phyloP scores from a whole-genome alignment of 352 stramenopile genomes.

The Pythium dissotocum region DNA sequence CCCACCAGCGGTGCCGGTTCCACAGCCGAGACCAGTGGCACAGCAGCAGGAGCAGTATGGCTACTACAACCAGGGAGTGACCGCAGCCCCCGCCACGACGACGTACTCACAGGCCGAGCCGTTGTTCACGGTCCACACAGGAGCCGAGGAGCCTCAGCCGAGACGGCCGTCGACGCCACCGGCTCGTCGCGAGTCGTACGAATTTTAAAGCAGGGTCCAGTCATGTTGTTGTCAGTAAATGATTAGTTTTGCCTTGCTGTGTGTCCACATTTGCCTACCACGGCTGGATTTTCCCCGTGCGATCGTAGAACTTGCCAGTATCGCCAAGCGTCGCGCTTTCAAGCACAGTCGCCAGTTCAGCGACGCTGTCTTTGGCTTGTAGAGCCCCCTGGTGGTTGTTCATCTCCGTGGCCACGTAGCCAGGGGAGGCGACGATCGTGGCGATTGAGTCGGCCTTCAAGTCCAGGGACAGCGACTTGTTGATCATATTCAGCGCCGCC shows the following conservation, averaged over 20 bases:
- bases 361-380: slow-evolving; percentile 33
- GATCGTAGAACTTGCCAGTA: slow-evolving; percentile 50
- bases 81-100: not conserved
- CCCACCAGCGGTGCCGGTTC: slow-evolving; percentile 8
- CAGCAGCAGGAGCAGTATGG: slow-evolving; percentile 20
- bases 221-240: no score
- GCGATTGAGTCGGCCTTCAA: slow-evolving; percentile 45
- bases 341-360: slow-evolving; percentile 33
- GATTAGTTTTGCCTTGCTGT: no score
- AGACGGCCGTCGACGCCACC: slow-evolving; percentile 30
- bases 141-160: slow-evolving; percentile 12
- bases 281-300: slow-evolving; percentile 35
- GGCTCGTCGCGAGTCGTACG: slow-evolving; percentile 39
- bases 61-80: slow-evolving; percentile 15
- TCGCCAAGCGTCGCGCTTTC: slow-evolving; percentile 32
- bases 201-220: no score
- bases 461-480: slow-evolving; percentile 40
- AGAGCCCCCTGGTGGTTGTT: slow-evolving; percentile 32
- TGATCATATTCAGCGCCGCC: slow-evolving; percentile 68
- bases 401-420: slow-evolving; percentile 58
- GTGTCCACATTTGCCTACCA: no score
- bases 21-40: not conserved
- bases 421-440: slow-evolving; percentile 44
- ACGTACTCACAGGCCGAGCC: slow-evolving; percentile 20
- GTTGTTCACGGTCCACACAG: slow-evolving; percentile 24